Base-by-base conservation (phyloP, 805 yeast species). In the Deakozyma indianensis region DNA sequence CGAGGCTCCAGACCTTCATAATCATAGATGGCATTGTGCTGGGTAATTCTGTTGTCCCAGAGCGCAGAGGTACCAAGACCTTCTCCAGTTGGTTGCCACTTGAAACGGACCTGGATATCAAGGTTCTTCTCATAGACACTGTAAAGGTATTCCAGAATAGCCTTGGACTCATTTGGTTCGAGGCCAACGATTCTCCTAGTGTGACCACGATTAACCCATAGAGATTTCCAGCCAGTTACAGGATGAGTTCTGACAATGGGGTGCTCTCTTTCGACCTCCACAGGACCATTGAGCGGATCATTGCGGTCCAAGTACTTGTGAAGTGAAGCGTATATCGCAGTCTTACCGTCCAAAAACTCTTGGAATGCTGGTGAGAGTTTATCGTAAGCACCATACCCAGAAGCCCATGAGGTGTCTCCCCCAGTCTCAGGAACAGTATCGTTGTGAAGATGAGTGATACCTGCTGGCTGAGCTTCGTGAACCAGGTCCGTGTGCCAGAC, bases 401-500 rank as follows among this genome's bases (percentile, higher is more conserved):
- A 70, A 23, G 71, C 69, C 68, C 74, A 75, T n/a, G 67, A 57
- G 3, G 80, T 75, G 53, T 75, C 80, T n/a, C 79, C 80, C 11
- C 67, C 67, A 23, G 57, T 61, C 21, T 70, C 75, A 24, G 78
- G 78, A 83, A 77, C n/a, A n/a, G n/a, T n/a, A n/a, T n/a, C n/a
- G n/a, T n/a, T n/a, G n/a, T n/a, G n/a, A n/a, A n/a, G n/a, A 50
- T 78, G 72, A 0, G 92, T 82, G 46, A 73, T 66, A 15, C 81
- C 81, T 11, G 90, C 82, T 11, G 88, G 83, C 57, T 78, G 83
- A 44, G 69, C 70, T 60, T 83, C 90, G 59, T 79, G 83, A 22
- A 85, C 73, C 40, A 80, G 80, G 59, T 83, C 94, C 5, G 83
- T 71, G 61, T 83, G 92, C 83, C 84, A 83, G 41, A 47, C n/a